These are phyloP conservation scores for Pseudogymnoascus sp. DNA, from an alignment of 2,329 filamentous ascomycete species.

Conservation along the genomic window DNA sequence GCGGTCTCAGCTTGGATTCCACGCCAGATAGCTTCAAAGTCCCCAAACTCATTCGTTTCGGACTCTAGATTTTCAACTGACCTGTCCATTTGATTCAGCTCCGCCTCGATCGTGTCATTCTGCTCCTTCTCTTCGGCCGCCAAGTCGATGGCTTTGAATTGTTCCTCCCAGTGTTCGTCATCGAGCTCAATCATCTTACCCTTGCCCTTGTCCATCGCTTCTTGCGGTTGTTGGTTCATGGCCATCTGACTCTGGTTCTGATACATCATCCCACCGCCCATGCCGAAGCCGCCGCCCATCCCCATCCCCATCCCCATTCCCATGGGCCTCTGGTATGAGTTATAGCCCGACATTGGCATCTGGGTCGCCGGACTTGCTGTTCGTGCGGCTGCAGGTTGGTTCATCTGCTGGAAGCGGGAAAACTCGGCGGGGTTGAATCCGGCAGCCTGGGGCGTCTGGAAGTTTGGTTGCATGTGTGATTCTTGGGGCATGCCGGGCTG, in stretches of 20 bases:
- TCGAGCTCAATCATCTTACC: slow-evolving; percentile 92
- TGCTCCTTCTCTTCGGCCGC: slow-evolving; percentile 43
- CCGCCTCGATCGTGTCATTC: slow-evolving; percentile 38
- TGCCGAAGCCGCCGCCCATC: slow-evolving; percentile 45
- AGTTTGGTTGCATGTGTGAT: slow-evolving; percentile 64
- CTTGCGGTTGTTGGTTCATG: slow-evolving; percentile 31
- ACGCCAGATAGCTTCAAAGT: slow-evolving; percentile 86
- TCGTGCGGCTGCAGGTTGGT: slow-evolving; percentile 48
- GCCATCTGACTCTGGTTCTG: slow-evolving; percentile 36
- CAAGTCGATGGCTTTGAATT: slow-evolving; percentile 83
- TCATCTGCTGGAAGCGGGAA: slow-evolving; percentile 73
- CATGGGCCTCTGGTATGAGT: slow-evolving; percentile 54
- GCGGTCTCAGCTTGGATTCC: slow-evolving; percentile 72
- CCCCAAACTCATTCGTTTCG: slow-evolving; percentile 69
- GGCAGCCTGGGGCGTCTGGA: slow-evolving; percentile 49
- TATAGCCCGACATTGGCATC: slow-evolving; percentile 38
- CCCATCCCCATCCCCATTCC: slow-evolving; percentile 39
- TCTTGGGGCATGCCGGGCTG: slow-evolving; percentile 48
- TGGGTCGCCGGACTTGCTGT: slow-evolving; percentile 50
- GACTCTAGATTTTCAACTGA: slow-evolving; percentile 58
- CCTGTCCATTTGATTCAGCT: slow-evolving; percentile 85
- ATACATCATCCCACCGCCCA: slow-evolving; percentile 43
- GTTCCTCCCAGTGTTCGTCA: slow-evolving; percentile 90
- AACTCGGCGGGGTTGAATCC: slow-evolving; percentile 81
- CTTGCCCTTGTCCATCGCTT: slow-evolving; percentile 60